Percentiles rank a stretch among this genome's conserved stretches.
Conservation (phyloP, 139 green algal species). For the Choricystis sp. region DNA sequence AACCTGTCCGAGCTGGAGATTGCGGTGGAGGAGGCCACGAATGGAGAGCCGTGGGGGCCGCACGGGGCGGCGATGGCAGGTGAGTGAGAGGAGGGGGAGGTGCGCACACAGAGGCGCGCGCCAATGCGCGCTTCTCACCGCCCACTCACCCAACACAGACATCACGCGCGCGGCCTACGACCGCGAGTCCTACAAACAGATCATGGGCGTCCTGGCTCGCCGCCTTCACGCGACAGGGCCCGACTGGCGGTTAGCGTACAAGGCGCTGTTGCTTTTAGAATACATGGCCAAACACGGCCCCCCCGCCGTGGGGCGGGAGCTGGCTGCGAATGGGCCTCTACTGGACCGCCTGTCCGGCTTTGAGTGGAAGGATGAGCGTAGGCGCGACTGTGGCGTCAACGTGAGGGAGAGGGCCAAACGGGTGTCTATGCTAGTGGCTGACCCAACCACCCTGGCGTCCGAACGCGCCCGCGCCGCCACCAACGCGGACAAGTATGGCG, state of each 20-base stretch:
- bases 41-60: slow-evolving; percentile 64
- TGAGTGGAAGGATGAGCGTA: slow-evolving; percentile 50
- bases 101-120: too few relatives aligned
- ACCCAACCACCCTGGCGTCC: slow-evolving; percentile 3
- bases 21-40: slow-evolving; percentile 57
- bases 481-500: slow-evolving; percentile 43
- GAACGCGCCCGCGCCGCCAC: not conserved
- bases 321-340: slow-evolving; percentile 24
- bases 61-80: slow-evolving; percentile 52
- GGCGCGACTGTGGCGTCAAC: slow-evolving; percentile 58
- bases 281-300: slow-evolving; percentile 61
- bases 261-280: slow-evolving; percentile 63
- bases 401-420: slow-evolving; percentile 55
- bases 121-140: too few relatives aligned
- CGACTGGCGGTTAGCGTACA: slow-evolving; percentile 71
- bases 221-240: slow-evolving; percentile 39
- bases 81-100: slow-evolving; percentile 6
- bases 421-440: slow-evolving; percentile 33
- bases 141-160: slow-evolving; percentile 19
- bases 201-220: slow-evolving; percentile 48
- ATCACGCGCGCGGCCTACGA: slow-evolving; percentile 44
- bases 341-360: slow-evolving; percentile 54
- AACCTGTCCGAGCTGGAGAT: slow-evolving; percentile 46
- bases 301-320: slow-evolving; percentile 27
- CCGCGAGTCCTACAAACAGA: slow-evolving; percentile 45